Conservation (phyloP, 2,329 filamentous ascomycete genomes). For the Trichocomaceae sp. region DNA sequence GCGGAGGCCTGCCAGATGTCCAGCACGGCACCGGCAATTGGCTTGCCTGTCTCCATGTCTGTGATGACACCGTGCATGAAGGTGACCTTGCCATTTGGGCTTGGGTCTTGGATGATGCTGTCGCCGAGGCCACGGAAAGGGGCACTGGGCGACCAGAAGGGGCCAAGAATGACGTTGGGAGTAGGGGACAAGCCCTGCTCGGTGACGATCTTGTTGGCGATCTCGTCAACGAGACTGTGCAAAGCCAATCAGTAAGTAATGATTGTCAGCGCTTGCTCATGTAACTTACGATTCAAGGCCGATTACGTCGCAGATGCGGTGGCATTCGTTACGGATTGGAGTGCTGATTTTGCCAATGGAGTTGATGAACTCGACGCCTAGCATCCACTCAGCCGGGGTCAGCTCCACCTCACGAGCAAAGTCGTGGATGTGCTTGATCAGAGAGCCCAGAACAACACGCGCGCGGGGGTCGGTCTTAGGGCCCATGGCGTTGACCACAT, state of each 20-base stretch:
- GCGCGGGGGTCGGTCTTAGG: conserved; percentile 60
- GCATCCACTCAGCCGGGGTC: conserved; percentile 69
- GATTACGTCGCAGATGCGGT: conserved; percentile 65
- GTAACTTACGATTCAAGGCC: conserved; percentile 57
- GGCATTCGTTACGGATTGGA: conserved; percentile 65
- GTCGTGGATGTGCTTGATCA: conserved; percentile 70
- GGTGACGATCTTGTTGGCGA: conserved; percentile 61
- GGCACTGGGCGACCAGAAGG: conserved; percentile 70
- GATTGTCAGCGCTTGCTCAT: neutral
- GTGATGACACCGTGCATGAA: conserved; percentile 64
- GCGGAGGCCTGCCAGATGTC: conserved; percentile 73
- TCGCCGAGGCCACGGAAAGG: conserved; percentile 63
- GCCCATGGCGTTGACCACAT: conserved; percentile 67
- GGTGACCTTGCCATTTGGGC: conserved; percentile 51
- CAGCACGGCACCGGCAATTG: conserved; percentile 61
- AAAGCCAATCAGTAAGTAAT: conserved; percentile 35
- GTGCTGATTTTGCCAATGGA: conserved; percentile 63
- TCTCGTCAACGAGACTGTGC: conserved; percentile 64
- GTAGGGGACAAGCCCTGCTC: conserved; percentile 59
- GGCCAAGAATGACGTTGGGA: conserved; percentile 69
- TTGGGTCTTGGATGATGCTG: conserved; percentile 59
- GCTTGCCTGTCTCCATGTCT: conserved; percentile 59
- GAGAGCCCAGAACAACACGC: conserved; percentile 55
- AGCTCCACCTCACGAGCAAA: conserved; percentile 72
- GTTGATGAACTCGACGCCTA: conserved; percentile 69